Percentiles rank a stretch among this genome's conserved stretches.
Conservation (phyloP, 495 filamentous ascomycete species). For the Penicillium crystallinum region DNA sequence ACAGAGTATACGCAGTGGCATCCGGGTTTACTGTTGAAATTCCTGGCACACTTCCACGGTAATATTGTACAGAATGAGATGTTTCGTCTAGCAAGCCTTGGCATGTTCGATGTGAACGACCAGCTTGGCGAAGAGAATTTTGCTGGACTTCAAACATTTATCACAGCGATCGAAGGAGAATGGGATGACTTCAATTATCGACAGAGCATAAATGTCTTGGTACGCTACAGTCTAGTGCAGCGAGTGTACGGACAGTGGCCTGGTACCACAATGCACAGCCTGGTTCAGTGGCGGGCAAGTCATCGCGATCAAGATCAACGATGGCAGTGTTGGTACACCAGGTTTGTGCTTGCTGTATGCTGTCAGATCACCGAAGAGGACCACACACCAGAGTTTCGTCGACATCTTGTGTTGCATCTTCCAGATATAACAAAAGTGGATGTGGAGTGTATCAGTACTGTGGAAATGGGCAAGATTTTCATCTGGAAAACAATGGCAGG, state of each 20-base stretch:
- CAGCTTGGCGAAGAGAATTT: background rate
- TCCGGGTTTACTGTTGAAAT: background rate
- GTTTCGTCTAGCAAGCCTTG: background rate
- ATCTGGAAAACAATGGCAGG: background rate
- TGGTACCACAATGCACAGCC: constrained; percentile 3
- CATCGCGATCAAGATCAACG: background rate
- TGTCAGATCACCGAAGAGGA: background rate
- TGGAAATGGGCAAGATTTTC: background rate
- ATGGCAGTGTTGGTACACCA: constrained; percentile 1
- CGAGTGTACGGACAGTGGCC: constrained; percentile 3
- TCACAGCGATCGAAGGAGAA: background rate
- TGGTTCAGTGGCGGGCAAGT: constrained; percentile 2
- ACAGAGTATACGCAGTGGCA: background rate
- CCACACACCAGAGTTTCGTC: background rate
- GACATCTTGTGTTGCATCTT: constrained; percentile 4
- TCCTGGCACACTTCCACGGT: background rate
- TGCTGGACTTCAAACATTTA: background rate
- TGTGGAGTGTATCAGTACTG: background rate
- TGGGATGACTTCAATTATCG: constrained; percentile 1
- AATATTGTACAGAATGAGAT: background rate
- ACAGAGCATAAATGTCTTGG: background rate
- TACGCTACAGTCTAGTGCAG: constrained; percentile 3
- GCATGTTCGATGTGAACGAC: background rate
- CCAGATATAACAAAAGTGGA: background rate
- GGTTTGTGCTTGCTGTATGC: constrained; percentile 2